Evolutionary conservation across 345 rosid genomes (phyloP).

Genomic region (Bruguiera parviflora): DNA sequence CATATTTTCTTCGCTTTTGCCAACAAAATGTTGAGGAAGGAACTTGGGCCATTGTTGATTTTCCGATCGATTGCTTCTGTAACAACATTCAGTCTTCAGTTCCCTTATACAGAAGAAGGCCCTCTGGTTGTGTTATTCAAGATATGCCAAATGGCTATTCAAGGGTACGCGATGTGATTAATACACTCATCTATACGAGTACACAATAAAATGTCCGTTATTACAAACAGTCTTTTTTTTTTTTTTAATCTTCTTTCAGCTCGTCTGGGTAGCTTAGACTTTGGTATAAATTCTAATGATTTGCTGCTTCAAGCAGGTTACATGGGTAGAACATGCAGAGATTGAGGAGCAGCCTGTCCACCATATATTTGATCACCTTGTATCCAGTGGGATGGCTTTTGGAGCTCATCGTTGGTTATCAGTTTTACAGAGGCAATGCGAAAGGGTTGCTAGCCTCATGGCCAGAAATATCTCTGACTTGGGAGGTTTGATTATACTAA

Average conservation of each 20-base stretch:
- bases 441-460: conserved; percentile 88
- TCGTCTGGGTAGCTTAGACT: too few species aligned
- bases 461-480: conserved; percentile 78
- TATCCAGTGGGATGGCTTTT: conserved; percentile 60
- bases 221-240: too few species aligned
- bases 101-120: conserved; percentile 58
- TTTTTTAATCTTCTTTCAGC: too few species aligned
- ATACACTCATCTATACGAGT: background rate
- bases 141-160: conserved; percentile 99
- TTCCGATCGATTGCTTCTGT: conserved; percentile 65
- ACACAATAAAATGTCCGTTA: too few species aligned
- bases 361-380: conserved; percentile 45
- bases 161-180: conserved; percentile 34
- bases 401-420: conserved; percentile 92
- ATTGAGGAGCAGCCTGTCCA: conserved; percentile 70
- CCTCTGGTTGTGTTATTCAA: conserved; percentile 86
- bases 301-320: conserved; percentile 33
- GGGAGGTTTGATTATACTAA: conserved; percentile 47
- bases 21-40: conserved; percentile 67
- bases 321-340: conserved; percentile 93
- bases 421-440: conserved; percentile 72
- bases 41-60: conserved; percentile 79
- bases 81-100: conserved; percentile 41
- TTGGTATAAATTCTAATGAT: too few species aligned
- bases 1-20: conserved; percentile 76